Conservation (phyloP, 2,329 filamentous ascomycete species). For the Penicillium verrucosum region DNA sequence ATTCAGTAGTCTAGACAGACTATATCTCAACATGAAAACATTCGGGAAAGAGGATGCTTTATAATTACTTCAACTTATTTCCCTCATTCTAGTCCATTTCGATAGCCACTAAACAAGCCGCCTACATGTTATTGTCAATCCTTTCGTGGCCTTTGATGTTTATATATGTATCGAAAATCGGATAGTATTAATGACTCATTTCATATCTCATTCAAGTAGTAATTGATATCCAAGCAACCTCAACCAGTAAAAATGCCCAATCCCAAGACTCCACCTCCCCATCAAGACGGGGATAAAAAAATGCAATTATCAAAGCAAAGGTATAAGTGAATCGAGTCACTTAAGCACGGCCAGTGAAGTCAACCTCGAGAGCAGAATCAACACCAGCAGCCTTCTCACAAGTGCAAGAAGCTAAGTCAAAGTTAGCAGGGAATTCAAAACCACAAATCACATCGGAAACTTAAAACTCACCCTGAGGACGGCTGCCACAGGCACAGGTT, state of each 20-base stretch:
- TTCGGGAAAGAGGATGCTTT: not conserved
- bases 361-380: constrained; percentile 67
- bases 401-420: constrained; percentile 63
- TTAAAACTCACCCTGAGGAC: constrained; percentile 61
- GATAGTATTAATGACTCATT: not conserved
- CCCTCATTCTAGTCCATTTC: not conserved
- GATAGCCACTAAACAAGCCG: too few relatives aligned
- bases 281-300: not conserved
- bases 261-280: constrained; percentile 4
- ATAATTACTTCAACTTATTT: not conserved
- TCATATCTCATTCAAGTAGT: not conserved
- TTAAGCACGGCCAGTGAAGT: constrained; percentile 70
- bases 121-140: too few relatives aligned
- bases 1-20: not conserved
- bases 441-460: not conserved
- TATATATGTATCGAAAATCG: not conserved
- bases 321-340: not conserved
- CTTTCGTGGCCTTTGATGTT: not conserved
- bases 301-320: constrained; percentile 9
- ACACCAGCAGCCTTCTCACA: constrained; percentile 70
- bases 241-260: constrained; percentile 2
- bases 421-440: constrained; percentile 13
- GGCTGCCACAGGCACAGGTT: constrained; percentile 73
- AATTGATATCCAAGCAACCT: not conserved
- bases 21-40: not conserved